Percentiles rank a stretch among this genome's conserved stretches.
These are phyloP conservation scores for Eucommia ulmoides DNA, from an alignment of 257 asterid genomes.

Conservation along the genomic window DNA sequence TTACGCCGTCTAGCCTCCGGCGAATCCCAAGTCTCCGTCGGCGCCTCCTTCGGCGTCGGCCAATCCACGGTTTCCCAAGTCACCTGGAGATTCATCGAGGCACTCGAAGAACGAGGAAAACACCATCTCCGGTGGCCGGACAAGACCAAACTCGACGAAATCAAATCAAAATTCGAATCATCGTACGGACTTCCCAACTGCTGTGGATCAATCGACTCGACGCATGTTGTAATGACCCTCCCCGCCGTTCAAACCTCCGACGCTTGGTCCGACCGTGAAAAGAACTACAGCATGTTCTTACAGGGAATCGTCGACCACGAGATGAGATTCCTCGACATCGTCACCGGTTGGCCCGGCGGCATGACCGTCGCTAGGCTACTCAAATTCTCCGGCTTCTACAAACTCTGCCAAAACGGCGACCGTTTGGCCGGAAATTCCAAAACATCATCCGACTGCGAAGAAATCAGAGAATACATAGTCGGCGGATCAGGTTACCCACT, in stretches of 20 bases:
- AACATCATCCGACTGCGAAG: conserved; percentile 19
- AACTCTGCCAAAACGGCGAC: conserved; percentile 57
- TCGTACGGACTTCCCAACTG: conserved; percentile 72
- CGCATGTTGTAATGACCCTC: conserved; percentile 59
- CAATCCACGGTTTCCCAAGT: conserved; percentile 97
- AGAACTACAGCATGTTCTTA: conserved; percentile 82
- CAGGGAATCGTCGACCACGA: conserved; percentile 77
- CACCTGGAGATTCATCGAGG: conserved; percentile 92
- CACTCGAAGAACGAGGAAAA: conserved; percentile 80
- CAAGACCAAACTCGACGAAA: conserved; percentile 25
- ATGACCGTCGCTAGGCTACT: conserved; percentile 69
- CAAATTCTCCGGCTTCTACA: conserved; percentile 64
- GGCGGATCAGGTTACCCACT: conserved; percentile 81
- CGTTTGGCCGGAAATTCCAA: neutral
- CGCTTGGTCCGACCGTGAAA: conserved; percentile 52
- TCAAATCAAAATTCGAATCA: conserved; percentile 48
- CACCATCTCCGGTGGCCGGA: conserved; percentile 93
- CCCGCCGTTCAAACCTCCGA: neutral
- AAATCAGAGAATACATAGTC: conserved; percentile 60
- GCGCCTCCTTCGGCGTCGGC: conserved; percentile 94
- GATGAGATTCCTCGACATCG: conserved; percentile 62
- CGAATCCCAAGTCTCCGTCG: conserved; percentile 90
- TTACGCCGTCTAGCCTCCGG: conserved; percentile 86
- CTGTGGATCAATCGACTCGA: conserved; percentile 88
- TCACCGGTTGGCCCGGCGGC: conserved; percentile 98